Conservation (phyloP, 2,329 filamentous ascomycete species). For the Alternaria novae-zelandiae region DNA sequence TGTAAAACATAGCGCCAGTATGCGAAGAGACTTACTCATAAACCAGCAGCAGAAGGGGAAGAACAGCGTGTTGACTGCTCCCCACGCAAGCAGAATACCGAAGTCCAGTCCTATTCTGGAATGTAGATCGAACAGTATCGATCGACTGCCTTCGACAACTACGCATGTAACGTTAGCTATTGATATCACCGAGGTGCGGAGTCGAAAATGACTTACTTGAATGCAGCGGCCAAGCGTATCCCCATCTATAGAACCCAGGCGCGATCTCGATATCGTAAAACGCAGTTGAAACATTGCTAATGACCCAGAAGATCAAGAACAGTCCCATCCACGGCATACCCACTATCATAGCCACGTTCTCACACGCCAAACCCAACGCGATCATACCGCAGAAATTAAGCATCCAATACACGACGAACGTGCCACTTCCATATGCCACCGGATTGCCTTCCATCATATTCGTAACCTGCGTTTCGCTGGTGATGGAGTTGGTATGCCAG, state of each 20-base stretch:
- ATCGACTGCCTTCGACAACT: slow-evolving; percentile 65
- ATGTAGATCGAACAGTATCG: slow-evolving; percentile 67
- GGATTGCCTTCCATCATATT: slow-evolving; percentile 51
- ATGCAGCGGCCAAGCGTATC: slow-evolving; percentile 69
- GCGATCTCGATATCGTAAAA: slow-evolving; percentile 67
- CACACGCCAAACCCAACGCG: slow-evolving; percentile 67
- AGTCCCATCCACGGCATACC: slow-evolving; percentile 66
- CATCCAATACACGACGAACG: slow-evolving; percentile 69
- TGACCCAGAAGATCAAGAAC: slow-evolving; percentile 73
- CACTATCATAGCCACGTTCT: slow-evolving; percentile 69
- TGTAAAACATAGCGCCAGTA: too few relatives aligned
- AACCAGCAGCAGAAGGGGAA: slow-evolving; percentile 60
- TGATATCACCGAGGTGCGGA: too few relatives aligned
- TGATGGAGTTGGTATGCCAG: slow-evolving; percentile 48
- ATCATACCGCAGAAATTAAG: slow-evolving; percentile 69
- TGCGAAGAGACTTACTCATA: slow-evolving; percentile 31
- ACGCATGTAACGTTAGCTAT: background rate
- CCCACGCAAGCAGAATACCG: slow-evolving; percentile 66
- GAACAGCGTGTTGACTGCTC: slow-evolving; percentile 58
- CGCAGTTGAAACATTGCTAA: slow-evolving; percentile 66
- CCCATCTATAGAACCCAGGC: slow-evolving; percentile 66
- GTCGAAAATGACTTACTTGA: slow-evolving; percentile 51
- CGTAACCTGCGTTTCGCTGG: slow-evolving; percentile 53
- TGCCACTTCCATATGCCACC: slow-evolving; percentile 62
- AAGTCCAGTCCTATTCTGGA: slow-evolving; percentile 66